Evolutionary conservation across 306 rosid species (phyloP).

Genomic region (Acmispon strigosus): DNA sequence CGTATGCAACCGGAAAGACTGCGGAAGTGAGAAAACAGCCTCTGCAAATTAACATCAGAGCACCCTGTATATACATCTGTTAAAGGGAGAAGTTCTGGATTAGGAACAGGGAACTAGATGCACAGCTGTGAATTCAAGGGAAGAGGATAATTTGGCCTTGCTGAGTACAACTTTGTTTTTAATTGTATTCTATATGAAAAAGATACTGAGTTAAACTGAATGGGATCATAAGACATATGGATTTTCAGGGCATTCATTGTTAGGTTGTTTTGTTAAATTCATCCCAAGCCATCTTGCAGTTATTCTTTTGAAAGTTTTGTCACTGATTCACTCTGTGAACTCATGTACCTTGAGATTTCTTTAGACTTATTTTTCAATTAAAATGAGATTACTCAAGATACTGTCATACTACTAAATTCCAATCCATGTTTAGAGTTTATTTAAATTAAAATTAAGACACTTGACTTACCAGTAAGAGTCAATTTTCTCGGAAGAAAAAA

Average conservation of each 20-base stretch:
- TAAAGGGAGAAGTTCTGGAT: constrained; percentile 7
- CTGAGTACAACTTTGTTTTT: not conserved
- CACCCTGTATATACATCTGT: constrained; percentile 10
- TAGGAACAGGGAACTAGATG: not conserved
- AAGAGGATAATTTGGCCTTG: constrained; percentile 20
- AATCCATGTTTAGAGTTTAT: not conserved
- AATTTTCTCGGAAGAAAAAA: too few species aligned
- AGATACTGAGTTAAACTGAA: not conserved
- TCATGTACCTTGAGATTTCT: not conserved
- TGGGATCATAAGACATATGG: not conserved
- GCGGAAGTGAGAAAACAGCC: constrained; percentile 37
- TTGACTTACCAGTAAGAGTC: too few species aligned
- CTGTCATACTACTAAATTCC: not conserved
- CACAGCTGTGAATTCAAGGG: not conserved
- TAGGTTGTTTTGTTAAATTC: not conserved
- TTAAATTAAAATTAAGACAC: not conserved
- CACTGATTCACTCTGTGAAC: not conserved
- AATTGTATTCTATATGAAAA: not conserved
- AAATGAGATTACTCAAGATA: not conserved
- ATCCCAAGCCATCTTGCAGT: not conserved
- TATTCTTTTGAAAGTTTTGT: not conserved
- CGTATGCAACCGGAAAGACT: constrained; percentile 40
- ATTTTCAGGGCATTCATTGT: not conserved
- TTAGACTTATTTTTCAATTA: not conserved
- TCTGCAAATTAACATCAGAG: constrained; percentile 15